Percentiles rank a stretch among this genome's conserved stretches.
These are phyloP conservation scores for Isoetes taiwanensis DNA, from an alignment of 75 land plant genomes.

Conservation along the genomic window DNA sequence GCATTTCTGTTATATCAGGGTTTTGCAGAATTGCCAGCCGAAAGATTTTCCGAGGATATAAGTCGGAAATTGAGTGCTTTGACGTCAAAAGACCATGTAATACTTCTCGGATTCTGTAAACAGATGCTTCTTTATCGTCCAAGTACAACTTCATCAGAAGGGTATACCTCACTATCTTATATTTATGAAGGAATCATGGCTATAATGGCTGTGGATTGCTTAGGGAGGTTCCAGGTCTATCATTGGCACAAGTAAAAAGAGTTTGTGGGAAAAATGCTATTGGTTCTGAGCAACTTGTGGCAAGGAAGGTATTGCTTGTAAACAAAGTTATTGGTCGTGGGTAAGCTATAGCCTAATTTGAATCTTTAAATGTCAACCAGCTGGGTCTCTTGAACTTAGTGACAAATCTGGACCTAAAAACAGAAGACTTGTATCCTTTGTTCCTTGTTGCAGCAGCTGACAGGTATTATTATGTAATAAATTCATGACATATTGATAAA, in stretches of 20 bases:
- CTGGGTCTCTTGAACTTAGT: constrained; percentile 73
- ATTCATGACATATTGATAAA: neutral
- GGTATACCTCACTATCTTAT: neutral
- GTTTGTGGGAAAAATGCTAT: constrained; percentile 59
- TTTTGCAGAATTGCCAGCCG: no score
- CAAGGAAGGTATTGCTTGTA: constrained; percentile 40
- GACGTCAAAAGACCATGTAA: no score
- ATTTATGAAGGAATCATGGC: neutral
- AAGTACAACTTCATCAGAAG: constrained; percentile 31
- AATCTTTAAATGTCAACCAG: no score
- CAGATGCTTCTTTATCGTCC: constrained; percentile 63
- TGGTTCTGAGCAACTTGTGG: constrained; percentile 38
- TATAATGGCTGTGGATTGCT: constrained; percentile 3
- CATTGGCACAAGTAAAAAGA: constrained; percentile 42
- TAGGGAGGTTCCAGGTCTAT: constrained; percentile 44
- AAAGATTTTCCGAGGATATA: no score
- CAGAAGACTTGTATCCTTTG: constrained; percentile 65
- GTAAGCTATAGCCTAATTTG: no score
- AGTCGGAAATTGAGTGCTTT: no score
- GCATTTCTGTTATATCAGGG: no score
- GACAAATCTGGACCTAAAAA: constrained; percentile 42
- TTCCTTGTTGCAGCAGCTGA: constrained; percentile 61
- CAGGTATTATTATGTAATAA: constrained; percentile 28
- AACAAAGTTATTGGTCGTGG: neutral
- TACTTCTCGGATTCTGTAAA: constrained; percentile 65